Conservation (phyloP, 2,329 filamentous ascomycete species). For the Diaporthe eres region DNA sequence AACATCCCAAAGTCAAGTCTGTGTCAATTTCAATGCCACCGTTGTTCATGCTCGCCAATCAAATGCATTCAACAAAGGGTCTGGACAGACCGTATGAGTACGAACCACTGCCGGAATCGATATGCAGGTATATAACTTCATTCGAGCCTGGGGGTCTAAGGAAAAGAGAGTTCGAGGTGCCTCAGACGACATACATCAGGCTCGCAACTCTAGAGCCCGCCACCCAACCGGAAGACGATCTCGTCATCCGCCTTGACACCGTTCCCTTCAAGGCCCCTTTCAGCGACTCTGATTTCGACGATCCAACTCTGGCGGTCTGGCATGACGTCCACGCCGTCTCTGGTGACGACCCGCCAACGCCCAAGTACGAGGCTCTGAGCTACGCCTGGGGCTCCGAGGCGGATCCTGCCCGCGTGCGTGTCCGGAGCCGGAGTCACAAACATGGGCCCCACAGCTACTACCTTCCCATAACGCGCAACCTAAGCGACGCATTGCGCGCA, state of each 20-base stretch:
- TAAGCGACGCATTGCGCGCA: not conserved
- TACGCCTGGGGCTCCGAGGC: conserved; percentile 20
- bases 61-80: not conserved
- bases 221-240: not conserved
- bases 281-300: not conserved
- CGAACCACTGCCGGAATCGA: conserved; percentile 2
- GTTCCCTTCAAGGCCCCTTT: conserved; percentile 7
- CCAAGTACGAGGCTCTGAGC: conserved; percentile 18
- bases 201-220: conserved; percentile 17
- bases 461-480: conserved; percentile 1
- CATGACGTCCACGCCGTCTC: not conserved
- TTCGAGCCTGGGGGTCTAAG: not conserved
- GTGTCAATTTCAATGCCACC: not conserved
- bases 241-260: conserved; percentile 1
- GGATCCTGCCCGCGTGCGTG: not conserved
- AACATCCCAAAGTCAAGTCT: not conserved
- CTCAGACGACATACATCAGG: conserved; percentile 5
- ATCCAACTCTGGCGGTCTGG: not conserved
- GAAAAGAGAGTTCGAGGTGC: not conserved
- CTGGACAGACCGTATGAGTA: not conserved
- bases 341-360: not conserved
- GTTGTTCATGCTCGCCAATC: not conserved
- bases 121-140: not conserved
- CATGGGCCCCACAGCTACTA: not conserved
- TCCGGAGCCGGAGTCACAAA: not conserved